Evolutionary conservation across 495 filamentous ascomycete species (phyloP).

Genomic region (Melanomma pulvis-pyrius): DNA sequence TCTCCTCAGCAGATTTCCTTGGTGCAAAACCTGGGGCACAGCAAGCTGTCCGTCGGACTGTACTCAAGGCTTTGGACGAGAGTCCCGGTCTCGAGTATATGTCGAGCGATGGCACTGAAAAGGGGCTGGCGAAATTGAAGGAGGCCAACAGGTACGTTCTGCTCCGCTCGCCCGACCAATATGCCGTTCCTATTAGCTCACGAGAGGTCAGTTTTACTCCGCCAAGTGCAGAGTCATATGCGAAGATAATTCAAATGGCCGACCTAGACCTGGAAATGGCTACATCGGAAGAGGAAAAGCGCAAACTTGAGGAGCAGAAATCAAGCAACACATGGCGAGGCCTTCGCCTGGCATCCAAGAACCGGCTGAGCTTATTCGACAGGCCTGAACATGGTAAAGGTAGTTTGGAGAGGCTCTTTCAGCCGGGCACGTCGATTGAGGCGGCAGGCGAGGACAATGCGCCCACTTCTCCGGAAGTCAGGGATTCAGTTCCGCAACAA

Average conservation of each 20-base stretch:
- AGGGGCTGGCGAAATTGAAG: conserved; percentile 62
- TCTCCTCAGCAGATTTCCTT: conserved; percentile 66
- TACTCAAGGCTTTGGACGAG: conserved; percentile 57
- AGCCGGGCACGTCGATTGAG: conserved; percentile 34
- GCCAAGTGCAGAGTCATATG: conserved; percentile 58
- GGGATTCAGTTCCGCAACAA: conserved; percentile 35
- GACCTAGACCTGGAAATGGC: conserved; percentile 85
- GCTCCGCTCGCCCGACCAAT: conserved; percentile 31
- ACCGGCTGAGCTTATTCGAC: conserved; percentile 75
- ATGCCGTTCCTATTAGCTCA: conserved; percentile 18
- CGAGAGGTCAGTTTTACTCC: conserved; percentile 49
- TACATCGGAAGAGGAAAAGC: conserved; percentile 68
- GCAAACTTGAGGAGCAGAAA: conserved; percentile 65
- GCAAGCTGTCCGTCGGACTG: conserved; percentile 57
- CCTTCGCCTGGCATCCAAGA: conserved; percentile 73
- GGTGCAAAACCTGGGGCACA: conserved; percentile 65
- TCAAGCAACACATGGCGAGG: conserved; percentile 87
- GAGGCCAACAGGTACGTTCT: conserved; percentile 56
- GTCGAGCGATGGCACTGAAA: conserved; percentile 58
- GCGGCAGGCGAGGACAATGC: conserved; percentile 36
- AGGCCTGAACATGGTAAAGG: conserved; percentile 82
- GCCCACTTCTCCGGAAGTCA: conserved; percentile 32
- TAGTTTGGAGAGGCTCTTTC: conserved; percentile 60
- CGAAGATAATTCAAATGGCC: conserved; percentile 61
- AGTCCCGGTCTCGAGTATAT: conserved; percentile 77